These are phyloP conservation scores for Camellia oleifera DNA, from an alignment of 179 eudicot genomes.

Conservation along the genomic window DNA sequence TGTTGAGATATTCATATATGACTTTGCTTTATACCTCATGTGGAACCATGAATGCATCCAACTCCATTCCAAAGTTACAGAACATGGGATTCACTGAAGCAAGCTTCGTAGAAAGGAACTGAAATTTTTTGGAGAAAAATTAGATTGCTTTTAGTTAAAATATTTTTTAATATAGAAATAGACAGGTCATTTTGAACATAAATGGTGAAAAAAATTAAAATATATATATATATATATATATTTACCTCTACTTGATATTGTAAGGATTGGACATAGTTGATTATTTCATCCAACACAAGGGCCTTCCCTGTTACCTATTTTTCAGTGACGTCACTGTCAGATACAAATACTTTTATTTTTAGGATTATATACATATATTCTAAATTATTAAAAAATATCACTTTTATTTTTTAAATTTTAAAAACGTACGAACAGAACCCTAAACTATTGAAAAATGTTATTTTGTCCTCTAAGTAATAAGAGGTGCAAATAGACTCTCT, in stretches of 20 bases:
- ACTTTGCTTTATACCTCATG: constrained; percentile 34
- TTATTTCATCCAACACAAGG: constrained; percentile 81
- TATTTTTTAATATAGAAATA: not conserved
- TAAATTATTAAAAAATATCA: too few species aligned
- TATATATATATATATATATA: too few species aligned
- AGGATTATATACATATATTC: too few species aligned
- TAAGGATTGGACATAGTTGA: constrained; percentile 70
- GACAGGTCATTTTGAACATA: too few species aligned
- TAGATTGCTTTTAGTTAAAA: not conserved
- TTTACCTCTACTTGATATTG: constrained; percentile 77
- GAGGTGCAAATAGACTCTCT: too few species aligned
- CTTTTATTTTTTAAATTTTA: too few species aligned
- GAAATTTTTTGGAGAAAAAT: constrained; percentile 14
- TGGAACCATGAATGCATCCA: constrained; percentile 38
- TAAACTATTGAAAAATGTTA: too few species aligned
- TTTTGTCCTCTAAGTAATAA: too few species aligned
- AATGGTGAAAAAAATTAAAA: too few species aligned
- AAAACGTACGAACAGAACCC: too few species aligned
- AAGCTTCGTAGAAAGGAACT: constrained; percentile 83
- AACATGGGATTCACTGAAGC: constrained; percentile 60
- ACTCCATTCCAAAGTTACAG: constrained; percentile 54
- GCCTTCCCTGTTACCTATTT: constrained; percentile 82
- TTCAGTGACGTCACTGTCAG: constrained; percentile 32
- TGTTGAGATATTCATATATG: not conserved
- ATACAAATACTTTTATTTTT: too few species aligned